These are phyloP conservation scores for Lizonia empirigonia DNA, from an alignment of 2,329 filamentous ascomycete species.

Conservation along the genomic window DNA sequence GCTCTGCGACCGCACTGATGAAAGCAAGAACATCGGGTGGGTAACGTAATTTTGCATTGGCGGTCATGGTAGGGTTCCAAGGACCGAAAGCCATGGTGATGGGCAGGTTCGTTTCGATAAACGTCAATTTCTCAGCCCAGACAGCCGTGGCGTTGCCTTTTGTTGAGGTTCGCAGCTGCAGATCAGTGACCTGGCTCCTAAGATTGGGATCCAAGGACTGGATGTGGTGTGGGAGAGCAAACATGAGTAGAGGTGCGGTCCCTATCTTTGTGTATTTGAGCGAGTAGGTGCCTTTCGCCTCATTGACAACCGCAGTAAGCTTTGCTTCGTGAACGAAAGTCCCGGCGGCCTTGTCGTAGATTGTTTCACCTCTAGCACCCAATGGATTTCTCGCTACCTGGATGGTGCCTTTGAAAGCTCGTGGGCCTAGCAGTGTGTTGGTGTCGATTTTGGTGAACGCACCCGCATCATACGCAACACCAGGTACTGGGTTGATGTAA, in stretches of 20 bases:
- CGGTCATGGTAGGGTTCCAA: slow-evolving; percentile 65
- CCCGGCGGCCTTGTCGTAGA: slow-evolving; percentile 78
- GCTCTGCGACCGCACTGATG: slow-evolving; percentile 67
- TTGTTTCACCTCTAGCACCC: slow-evolving; percentile 62
- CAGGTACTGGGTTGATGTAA: slow-evolving; percentile 66
- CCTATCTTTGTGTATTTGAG: slow-evolving; percentile 77
- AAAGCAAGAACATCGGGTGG: slow-evolving; percentile 61
- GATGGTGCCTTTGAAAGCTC: slow-evolving; percentile 75
- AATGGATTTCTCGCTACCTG: slow-evolving; percentile 81
- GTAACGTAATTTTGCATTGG: slow-evolving; percentile 33
- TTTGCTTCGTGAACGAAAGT: slow-evolving; percentile 70
- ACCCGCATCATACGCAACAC: slow-evolving; percentile 62
- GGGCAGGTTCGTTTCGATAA: slow-evolving; percentile 76
- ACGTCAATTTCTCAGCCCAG: slow-evolving; percentile 62
- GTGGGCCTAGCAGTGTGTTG: slow-evolving; percentile 66
- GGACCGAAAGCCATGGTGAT: slow-evolving; percentile 77
- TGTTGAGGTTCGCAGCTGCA: slow-evolving; percentile 78
- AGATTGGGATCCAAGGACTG: slow-evolving; percentile 70
- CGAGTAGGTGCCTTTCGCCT: slow-evolving; percentile 67
- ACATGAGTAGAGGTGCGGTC: slow-evolving; percentile 75
- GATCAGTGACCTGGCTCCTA: slow-evolving; percentile 53
- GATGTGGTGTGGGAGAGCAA: slow-evolving; percentile 84
- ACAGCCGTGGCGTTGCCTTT: slow-evolving; percentile 82
- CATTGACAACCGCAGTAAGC: slow-evolving; percentile 67
- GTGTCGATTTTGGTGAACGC: slow-evolving; percentile 68